Conservation (phyloP, 202 grass and related monocot species). For the Miscanthus sacchariflorus region DNA sequence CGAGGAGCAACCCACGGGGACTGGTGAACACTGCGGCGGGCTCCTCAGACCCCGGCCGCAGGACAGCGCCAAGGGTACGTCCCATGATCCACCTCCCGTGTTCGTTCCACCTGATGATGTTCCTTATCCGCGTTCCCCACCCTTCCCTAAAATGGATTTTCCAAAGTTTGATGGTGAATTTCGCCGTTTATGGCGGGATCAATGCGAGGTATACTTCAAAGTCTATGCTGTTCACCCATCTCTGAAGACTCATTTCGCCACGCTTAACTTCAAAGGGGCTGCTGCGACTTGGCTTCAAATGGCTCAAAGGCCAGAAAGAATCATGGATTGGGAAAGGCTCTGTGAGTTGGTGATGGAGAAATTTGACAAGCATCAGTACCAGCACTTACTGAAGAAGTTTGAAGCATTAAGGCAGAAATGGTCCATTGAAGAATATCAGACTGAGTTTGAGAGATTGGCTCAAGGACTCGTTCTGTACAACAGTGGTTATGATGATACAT, state of each 20-base stretch:
- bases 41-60: too few species aligned
- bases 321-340: neutral
- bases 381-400: rapidly evolving
- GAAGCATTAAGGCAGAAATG: rapidly evolving
- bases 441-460: rapidly evolving
- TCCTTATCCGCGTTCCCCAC: too few species aligned
- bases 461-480: neutral
- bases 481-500: neutral
- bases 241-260: neutral
- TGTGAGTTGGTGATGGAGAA: rapidly evolving
- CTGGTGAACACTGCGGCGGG: too few species aligned
- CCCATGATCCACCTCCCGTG: too few species aligned
- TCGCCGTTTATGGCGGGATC: neutral
- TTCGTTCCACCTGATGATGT: too few species aligned
- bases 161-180: neutral
- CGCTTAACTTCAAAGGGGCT: rapidly evolving
- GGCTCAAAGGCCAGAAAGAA: rapidly evolving
- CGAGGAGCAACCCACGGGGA: too few species aligned
- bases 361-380: neutral
- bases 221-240: rapidly evolving
- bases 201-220: neutral
- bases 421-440: neutral
- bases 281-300: neutral
- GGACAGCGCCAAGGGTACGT: too few species aligned
- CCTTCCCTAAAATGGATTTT: neutral